These are phyloP conservation scores for Boletus pseudopeckii DNA, from an alignment of 768 basidiomycete species.

Conservation along the genomic window DNA sequence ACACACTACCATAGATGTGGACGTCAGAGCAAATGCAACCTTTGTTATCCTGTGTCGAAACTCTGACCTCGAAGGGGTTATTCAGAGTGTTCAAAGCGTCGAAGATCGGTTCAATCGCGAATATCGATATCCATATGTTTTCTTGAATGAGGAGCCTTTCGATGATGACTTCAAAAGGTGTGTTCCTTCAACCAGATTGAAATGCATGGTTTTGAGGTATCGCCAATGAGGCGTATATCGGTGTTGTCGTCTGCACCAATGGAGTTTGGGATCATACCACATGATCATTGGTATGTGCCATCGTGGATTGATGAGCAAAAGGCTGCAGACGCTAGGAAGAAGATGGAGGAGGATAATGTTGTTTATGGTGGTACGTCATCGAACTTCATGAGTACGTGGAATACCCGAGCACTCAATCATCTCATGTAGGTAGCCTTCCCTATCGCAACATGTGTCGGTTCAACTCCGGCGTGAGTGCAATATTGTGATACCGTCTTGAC, in stretches of 20 bases:
- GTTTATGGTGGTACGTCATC: slow-evolving; percentile 46
- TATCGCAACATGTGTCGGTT: slow-evolving; percentile 79
- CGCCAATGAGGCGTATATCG: slow-evolving; percentile 27
- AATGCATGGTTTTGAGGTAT: slow-evolving; percentile 14
- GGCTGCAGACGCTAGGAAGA: slow-evolving; percentile 47
- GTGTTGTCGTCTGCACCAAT: slow-evolving; percentile 44
- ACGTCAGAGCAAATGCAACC: slow-evolving; percentile 49
- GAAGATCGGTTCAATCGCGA: slow-evolving; percentile 60
- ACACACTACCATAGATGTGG: neutral
- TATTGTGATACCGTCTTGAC: neutral
- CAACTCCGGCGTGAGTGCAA: slow-evolving; percentile 57
- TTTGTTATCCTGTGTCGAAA: slow-evolving; percentile 57
- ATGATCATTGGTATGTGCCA: slow-evolving; percentile 67
- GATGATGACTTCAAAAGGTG: slow-evolving; percentile 48
- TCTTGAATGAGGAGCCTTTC: slow-evolving; percentile 63
- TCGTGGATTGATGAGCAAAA: slow-evolving; percentile 67
- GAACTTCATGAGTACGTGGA: neutral
- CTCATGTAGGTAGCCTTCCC: slow-evolving; percentile 13
- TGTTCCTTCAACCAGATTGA: neutral
- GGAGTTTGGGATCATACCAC: slow-evolving; percentile 56
- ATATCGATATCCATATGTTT: slow-evolving; percentile 58
- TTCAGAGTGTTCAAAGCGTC: slow-evolving; percentile 49
- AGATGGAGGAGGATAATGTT: slow-evolving; percentile 47
- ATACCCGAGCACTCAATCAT: neutral
- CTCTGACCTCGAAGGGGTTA: slow-evolving; percentile 41